These are phyloP conservation scores for Paramecium bursaria DNA, from an alignment of 73 alveolate genomes.

Conservation along the genomic window DNA sequence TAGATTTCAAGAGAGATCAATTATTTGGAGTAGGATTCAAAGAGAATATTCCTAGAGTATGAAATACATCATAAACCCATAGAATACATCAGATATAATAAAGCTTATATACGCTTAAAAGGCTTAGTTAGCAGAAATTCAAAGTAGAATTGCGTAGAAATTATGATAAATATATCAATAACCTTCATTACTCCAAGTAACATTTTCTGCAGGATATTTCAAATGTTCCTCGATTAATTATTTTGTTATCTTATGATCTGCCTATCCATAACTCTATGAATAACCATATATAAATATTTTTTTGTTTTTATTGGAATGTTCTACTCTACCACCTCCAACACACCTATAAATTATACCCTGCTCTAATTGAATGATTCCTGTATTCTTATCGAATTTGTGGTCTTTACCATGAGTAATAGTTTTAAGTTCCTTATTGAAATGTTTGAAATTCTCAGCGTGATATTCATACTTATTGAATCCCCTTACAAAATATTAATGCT, in stretches of 20 bases:
- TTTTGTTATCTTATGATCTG: conserved; percentile 16
- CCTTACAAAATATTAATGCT: conserved; percentile 31
- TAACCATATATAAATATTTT: conserved; percentile 25
- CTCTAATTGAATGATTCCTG: conserved; percentile 5
- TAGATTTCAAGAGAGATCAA: too few relatives aligned
- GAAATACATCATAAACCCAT: too few relatives aligned
- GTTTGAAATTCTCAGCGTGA: conserved; percentile 46
- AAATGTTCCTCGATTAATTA: background rate
- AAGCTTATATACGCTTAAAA: too few relatives aligned
- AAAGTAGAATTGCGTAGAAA: too few relatives aligned
- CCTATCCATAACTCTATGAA: conserved; percentile 39
- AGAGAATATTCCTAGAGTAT: too few relatives aligned
- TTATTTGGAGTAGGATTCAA: too few relatives aligned
- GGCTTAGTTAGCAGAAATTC: too few relatives aligned
- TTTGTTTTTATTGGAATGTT: background rate
- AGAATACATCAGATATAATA: too few relatives aligned
- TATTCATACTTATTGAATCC: conserved; percentile 38
- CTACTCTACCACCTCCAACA: conserved; percentile 52
- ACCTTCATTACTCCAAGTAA: conserved; percentile 44
- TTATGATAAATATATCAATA: too few relatives aligned
- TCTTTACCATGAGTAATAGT: background rate
- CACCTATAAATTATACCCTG: background rate
- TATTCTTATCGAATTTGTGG: background rate
- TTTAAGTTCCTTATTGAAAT: conserved; percentile 30
- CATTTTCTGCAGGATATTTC: conserved; percentile 7